Percentiles rank a stretch among this genome's conserved stretches.
These are phyloP conservation scores for Solanum pimpinellifolium DNA, from an alignment of 257 asterid species.

Conservation along the genomic window DNA sequence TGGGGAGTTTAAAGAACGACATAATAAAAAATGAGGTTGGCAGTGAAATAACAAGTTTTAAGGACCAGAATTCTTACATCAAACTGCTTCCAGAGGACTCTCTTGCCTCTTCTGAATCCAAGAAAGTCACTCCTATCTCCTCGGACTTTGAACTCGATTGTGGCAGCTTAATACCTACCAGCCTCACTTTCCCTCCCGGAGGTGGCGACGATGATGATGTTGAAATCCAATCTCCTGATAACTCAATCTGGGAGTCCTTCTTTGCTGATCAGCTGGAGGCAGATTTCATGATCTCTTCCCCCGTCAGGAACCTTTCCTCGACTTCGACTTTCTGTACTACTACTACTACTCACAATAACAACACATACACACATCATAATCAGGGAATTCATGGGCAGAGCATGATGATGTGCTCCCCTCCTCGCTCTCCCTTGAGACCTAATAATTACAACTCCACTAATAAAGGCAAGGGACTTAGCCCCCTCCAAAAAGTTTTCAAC, in stretches of 20 bases:
- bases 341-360: not conserved
- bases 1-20: conserved; percentile 25
- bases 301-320: conserved; percentile 37
- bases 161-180: not conserved
- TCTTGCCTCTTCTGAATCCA: conserved; percentile 1
- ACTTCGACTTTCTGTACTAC: conserved; percentile 3
- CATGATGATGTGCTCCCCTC: conserved; percentile 39
- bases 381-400: conserved; percentile 14
- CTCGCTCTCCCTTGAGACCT: conserved; percentile 41
- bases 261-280: conserved; percentile 51
- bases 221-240: conserved; percentile 50
- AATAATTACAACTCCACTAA: not conserved
- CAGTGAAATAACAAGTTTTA: not conserved
- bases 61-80: conserved; percentile 7
- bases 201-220: conserved; percentile 4
- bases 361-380: conserved; percentile 1
- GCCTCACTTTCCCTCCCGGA: conserved; percentile 10
- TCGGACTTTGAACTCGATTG: conserved; percentile 13
- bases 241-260: conserved; percentile 52
- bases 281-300: conserved; percentile 80
- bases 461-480: conserved; percentile 62
- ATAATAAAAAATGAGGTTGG: conserved; percentile 16
- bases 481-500: conserved; percentile 54
- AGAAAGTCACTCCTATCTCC: not conserved
- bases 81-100: conserved; percentile 14